Evolutionary conservation across 2,329 filamentous ascomycete genomes (phyloP).

Genomic region (Cordyceps cateniannulata): DNA sequence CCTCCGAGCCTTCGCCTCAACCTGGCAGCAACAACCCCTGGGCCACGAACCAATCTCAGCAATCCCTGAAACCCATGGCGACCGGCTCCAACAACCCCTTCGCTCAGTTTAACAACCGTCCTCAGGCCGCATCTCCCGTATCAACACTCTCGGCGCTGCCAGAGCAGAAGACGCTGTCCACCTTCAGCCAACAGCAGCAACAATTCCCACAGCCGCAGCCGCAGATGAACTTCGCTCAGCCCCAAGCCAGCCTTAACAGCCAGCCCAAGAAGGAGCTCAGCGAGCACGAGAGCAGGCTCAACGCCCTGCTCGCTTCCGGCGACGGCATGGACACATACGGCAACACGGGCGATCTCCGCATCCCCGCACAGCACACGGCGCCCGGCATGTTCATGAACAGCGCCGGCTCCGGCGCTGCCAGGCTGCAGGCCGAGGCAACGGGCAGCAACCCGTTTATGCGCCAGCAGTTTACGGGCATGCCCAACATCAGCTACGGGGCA

Average conservation of each 20-base stretch:
- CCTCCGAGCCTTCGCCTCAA: constrained; percentile 57
- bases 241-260: constrained; percentile 11
- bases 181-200: constrained; percentile 46
- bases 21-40: constrained; percentile 93
- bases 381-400: constrained; percentile 96
- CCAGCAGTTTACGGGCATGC: constrained; percentile 76
- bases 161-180: constrained; percentile 72
- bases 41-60: constrained; percentile 56
- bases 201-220: constrained; percentile 31
- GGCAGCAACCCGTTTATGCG: constrained; percentile 87
- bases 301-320: constrained; percentile 75
- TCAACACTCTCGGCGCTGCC: constrained; percentile 69
- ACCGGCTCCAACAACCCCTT: constrained; percentile 99
- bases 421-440: constrained; percentile 63
- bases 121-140: constrained; percentile 50
- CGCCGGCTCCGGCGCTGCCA: constrained; percentile 71
- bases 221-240: constrained; percentile 17
- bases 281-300: constrained; percentile 69
- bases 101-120: constrained; percentile 62
- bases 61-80: constrained; percentile 69
- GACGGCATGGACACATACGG: constrained; percentile 97
- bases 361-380: constrained; percentile 92
- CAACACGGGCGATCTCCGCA: constrained; percentile 92
- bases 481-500: constrained; percentile 47
- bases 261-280: constrained; percentile 48